Percentiles rank a stretch among this genome's conserved stretches.
phyloP scores from a whole-genome alignment of 192 early-diverging fungal species.

The Backusella circina region DNA sequence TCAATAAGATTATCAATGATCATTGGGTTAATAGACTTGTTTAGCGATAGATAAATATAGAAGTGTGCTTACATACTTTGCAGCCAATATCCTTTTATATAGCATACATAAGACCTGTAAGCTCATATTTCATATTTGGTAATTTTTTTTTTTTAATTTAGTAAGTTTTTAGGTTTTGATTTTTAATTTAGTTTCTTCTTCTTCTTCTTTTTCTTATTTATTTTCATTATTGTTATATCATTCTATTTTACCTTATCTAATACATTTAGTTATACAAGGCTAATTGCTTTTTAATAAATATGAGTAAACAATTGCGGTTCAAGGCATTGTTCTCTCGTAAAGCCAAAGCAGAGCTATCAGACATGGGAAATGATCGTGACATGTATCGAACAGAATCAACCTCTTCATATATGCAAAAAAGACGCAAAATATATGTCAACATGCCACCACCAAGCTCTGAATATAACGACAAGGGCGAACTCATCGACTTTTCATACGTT shows the following conservation, averaged over 20 bases:
- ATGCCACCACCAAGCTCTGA: slow-evolving; percentile 15
- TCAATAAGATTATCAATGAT: not conserved
- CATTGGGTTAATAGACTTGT: not conserved
- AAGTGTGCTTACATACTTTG: not conserved
- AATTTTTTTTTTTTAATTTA: not conserved
- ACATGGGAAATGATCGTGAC: not conserved
- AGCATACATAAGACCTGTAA: not conserved
- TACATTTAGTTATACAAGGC: not conserved
- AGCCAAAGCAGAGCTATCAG: not conserved
- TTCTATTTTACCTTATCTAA: not conserved
- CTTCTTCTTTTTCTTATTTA: not conserved
- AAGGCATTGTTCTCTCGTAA: slow-evolving; percentile 10
- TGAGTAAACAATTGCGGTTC: not conserved
- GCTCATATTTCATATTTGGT: not conserved
- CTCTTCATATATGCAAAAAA: slow-evolving; percentile 27
- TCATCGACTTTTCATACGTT: slow-evolving; percentile 27
- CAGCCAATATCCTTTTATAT: not conserved
- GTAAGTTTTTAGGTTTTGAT: not conserved
- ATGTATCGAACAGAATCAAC: slow-evolving; percentile 32
- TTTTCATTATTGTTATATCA: not conserved
- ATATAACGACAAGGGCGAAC: slow-evolving; percentile 22
- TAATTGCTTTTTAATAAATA: not conserved
- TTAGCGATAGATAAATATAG: not conserved
- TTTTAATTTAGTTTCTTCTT: not conserved
- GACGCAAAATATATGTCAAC: slow-evolving; percentile 41